Evolutionary conservation across 2,329 filamentous ascomycete genomes (phyloP), one percentile per base, ranked within the genome.

Genomic region (Neopestalotiopsis sp.): DNA sequence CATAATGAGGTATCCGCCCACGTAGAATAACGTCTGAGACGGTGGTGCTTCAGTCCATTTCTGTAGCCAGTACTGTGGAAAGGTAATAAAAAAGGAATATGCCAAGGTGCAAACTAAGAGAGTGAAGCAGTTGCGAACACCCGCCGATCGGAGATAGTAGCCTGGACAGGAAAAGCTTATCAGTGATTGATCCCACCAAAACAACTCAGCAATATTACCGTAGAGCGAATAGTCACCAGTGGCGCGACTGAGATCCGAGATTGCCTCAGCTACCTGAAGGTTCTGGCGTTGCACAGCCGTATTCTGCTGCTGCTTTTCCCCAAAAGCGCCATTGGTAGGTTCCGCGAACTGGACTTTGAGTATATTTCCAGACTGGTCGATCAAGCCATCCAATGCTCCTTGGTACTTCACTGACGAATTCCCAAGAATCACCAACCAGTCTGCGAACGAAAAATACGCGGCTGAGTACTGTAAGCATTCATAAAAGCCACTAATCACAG

Each of bases 361-460:
- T 6, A 17, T 9, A 17, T 34, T 10, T 30, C n/a, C 34, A 20
- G 32, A 32, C 28, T 62, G 13, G 20, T 24, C 5, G 5, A 5
- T 24, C 56, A 58, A 24, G 56, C 13, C n/a, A 4, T 13, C 74
- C 75, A 82, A 85, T 12, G 69, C 70, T 1, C 84, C 83, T 70
- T 82, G 80, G 34, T 83, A 79, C 9, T 72, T 68, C 7, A 85
- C 78, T 0, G 71, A 73, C 1, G 77, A 76, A 61, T 77, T 61
- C 57, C 78, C 76, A 1, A 86, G 77, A 4, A 83, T 73, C 17
- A 86, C 70, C 12, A 86, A 74, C 5, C 82, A 75, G 71, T 86
- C 82, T 9, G 80, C 81, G 5, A 81, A 70, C 20, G 78, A 74
- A 13, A 85, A 81, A 65, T 81, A 76, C 38, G 79, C 74, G 2